Base-by-base conservation (phyloP, 2,329 filamentous ascomycete species). In the Monilinia polystroma region DNA sequence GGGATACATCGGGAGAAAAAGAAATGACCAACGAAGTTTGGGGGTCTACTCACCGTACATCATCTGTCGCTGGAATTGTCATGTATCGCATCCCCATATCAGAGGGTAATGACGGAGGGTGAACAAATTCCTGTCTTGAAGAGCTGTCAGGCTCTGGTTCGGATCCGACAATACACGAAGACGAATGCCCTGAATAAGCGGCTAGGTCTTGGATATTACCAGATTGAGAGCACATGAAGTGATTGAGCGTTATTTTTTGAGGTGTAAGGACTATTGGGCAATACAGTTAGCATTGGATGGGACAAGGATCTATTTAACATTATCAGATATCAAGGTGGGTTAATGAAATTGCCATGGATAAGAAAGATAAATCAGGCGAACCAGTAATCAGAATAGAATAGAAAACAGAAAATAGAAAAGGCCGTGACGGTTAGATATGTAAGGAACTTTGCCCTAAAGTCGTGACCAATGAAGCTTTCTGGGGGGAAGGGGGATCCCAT, bases 171-270 rank as follows among this genome's bases (percentile, higher is more conserved):
- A 75, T 74, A 71, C 69, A 75, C 57, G 74, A 72, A 63, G 73
- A 69, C 69, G 74, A 72, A 63, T 75, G 73, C 64, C 70, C 73
- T 63, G 74, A 73, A 67, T 72, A 75, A 65, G 73, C 72, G 70
- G 69, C 68, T 68, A 76, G 68, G 67, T 77, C 74, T 74, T 74
- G 73, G 66, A 75, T 72, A 68, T 75, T 76, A 75, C 72, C 72
- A 73, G 75, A 71, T 77, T 76, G 75, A 68, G 75, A 76, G 73
- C 74, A 73, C 75, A 77, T 77, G 73, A 76, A 76, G 73, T 73
- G 72, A 70, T 73, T 72, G 69, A 73, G 68, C 53, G 70, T 49
- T 58, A 73, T 68, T 56, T 67, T 69, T 66, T 70, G 64, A 68
- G 71, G 70, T 68, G 67, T 67, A 64, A 74, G 73, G 69, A 73